phyloP scores from a whole-genome alignment of 163 green algal genomes.

The Scenedesmus sp. region DNA sequence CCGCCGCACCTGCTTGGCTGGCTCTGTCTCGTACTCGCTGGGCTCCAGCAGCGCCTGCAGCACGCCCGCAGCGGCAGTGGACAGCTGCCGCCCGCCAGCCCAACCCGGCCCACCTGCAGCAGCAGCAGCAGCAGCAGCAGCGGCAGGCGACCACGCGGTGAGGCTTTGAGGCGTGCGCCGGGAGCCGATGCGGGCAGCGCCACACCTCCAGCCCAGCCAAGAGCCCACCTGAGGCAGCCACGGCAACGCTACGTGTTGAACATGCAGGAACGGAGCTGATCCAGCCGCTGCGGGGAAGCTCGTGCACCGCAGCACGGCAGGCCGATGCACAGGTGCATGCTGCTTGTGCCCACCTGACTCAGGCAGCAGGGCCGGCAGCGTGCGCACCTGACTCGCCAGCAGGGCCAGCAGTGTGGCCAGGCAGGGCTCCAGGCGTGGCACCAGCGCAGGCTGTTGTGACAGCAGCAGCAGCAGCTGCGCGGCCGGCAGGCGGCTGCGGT shows the following conservation, averaged over 20 bases:
- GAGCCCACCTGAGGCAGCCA: not conserved
- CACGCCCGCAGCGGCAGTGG: conserved; percentile 38
- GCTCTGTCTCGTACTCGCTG: conserved; percentile 47
- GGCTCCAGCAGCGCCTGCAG: conserved; percentile 65
- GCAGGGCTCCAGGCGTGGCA: conserved; percentile 54
- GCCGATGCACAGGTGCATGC: not conserved
- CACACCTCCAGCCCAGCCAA: too few relatives aligned
- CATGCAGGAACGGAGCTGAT: not conserved
- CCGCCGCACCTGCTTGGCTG: conserved; percentile 27
- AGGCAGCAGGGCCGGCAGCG: conserved; percentile 52
- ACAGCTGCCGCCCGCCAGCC: conserved; percentile 60
- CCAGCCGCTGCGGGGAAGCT: too few relatives aligned
- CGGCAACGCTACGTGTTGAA: not conserved
- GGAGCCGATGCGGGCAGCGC: not conserved
- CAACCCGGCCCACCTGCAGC: conserved; percentile 54
- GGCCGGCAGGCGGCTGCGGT: conserved; percentile 62
- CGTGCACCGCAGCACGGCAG: not conserved
- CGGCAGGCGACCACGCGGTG: conserved; percentile 1
- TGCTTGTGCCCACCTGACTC: conserved; percentile 29
- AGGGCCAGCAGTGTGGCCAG: conserved; percentile 46
- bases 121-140: conserved; percentile 32
- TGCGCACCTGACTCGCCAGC: conserved; percentile 41
- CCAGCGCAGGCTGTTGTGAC: conserved; percentile 11
- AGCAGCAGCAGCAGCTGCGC: conserved; percentile 61
- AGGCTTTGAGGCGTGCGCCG: too few relatives aligned